Conservation (phyloP, 1,284 basidiomycete genomes). For the Lentinula novae-zelandiae region DNA sequence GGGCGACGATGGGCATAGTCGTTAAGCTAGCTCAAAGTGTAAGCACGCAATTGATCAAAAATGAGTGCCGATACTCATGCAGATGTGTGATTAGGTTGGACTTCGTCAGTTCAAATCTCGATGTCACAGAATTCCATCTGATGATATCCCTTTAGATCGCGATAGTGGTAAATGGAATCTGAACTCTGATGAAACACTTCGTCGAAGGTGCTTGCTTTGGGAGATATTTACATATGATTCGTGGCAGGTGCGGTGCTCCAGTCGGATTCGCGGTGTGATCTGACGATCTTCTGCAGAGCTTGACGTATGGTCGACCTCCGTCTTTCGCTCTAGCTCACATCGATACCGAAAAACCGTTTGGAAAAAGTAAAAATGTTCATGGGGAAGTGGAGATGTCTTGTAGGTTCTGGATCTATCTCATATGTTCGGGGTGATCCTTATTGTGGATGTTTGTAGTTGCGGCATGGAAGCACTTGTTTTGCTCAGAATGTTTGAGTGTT, state of each 20-base stretch:
- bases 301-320: constrained; percentile 69
- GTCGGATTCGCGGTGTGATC: background rate
- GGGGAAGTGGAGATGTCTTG: constrained; percentile 66
- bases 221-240: constrained; percentile 66
- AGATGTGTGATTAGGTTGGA: constrained; percentile 41
- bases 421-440: background rate
- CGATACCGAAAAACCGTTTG: constrained; percentile 55
- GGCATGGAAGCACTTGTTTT: constrained; percentile 64
- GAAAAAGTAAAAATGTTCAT: constrained; percentile 39
- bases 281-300: constrained; percentile 37
- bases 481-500: constrained; percentile 54
- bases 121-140: background rate
- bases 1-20: constrained; percentile 65
- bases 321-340: constrained; percentile 59
- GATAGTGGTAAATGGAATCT: constrained; percentile 69
- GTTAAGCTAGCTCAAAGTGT: constrained; percentile 68
- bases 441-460: constrained; percentile 34
- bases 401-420: constrained; percentile 30
- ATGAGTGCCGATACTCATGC: background rate
- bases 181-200: constrained; percentile 52
- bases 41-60: constrained; percentile 27
- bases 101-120: constrained; percentile 44
- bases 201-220: constrained; percentile 59
- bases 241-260: constrained; percentile 50
- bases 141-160: constrained; percentile 43